These are phyloP conservation scores for Fusarium denticulatum DNA, from an alignment of 2,329 filamentous ascomycete species.

Conservation along the genomic window DNA sequence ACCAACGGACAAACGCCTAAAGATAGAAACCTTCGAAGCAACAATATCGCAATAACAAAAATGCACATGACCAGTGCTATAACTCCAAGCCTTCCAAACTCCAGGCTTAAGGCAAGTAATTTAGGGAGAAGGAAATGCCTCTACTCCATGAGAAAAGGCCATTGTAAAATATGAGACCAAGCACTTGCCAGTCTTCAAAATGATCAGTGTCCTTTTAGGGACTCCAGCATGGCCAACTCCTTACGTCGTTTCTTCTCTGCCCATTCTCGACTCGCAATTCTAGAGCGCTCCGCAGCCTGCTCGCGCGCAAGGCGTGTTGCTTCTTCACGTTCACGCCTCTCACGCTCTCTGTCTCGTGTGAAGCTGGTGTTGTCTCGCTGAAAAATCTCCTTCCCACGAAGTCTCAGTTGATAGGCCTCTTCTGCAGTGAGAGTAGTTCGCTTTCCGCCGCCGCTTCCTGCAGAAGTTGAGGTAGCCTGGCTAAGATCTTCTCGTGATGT, in stretches of 20 bases:
- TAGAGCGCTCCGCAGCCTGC: conserved; percentile 69
- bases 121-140: neutral
- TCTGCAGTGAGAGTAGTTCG: conserved; percentile 61
- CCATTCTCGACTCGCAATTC: conserved; percentile 69
- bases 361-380: conserved; percentile 60
- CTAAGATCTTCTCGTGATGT: conserved; percentile 42
- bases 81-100: conserved; percentile 36
- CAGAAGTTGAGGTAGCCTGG: conserved; percentile 58
- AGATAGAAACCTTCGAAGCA: conserved; percentile 18
- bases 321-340: conserved; percentile 64
- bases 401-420: conserved; percentile 61
- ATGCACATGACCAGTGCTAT: conserved; percentile 26
- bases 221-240: conserved; percentile 40
- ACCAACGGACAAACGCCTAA: conserved; percentile 18
- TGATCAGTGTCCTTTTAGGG: conserved; percentile 8
- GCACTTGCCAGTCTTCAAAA: neutral
- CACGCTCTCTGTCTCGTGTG: conserved; percentile 59
- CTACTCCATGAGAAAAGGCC: neutral
- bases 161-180: neutral
- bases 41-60: conserved; percentile 29
- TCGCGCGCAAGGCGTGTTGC: conserved; percentile 65
- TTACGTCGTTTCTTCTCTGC: conserved; percentile 66
- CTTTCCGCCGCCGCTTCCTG: conserved; percentile 55
- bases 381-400: conserved; percentile 64
- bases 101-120: conserved; percentile 23